These are phyloP conservation scores for Brachypodium distachyon DNA, from an alignment of 202 grass and related monocot genomes.

Conservation along the genomic window DNA sequence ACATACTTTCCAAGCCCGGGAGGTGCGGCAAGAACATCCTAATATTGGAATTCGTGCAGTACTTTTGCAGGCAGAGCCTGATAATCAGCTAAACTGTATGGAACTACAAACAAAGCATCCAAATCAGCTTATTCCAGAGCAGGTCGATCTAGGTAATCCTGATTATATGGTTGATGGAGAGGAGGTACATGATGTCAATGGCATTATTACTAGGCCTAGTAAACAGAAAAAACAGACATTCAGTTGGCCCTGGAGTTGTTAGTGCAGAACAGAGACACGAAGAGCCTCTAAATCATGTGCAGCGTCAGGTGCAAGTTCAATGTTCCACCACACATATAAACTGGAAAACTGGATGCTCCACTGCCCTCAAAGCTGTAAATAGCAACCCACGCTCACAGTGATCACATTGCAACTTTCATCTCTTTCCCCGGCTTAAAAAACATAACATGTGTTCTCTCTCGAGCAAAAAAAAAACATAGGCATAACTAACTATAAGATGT, in stretches of 20 bases:
- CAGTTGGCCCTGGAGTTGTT: neutral
- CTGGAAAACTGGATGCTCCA: neutral
- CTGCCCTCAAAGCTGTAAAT: slow-evolving; percentile 13
- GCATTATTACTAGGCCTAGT: neutral
- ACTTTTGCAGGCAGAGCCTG: neutral
- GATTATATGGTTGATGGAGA: neutral
- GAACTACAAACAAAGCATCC: neutral
- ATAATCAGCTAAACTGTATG: slow-evolving; percentile 8
- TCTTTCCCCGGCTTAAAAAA: too few species aligned
- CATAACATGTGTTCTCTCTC: too few species aligned
- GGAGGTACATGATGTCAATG: neutral
- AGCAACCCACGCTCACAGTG: too few species aligned
- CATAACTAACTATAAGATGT: too few species aligned
- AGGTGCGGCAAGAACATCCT: neutral
- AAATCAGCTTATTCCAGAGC: neutral
- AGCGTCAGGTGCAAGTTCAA: slow-evolving; percentile 11
- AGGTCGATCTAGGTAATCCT: neutral
- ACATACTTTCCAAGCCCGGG: too few species aligned
- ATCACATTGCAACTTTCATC: too few species aligned
- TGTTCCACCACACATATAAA: neutral
- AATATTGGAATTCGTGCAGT: too few species aligned
- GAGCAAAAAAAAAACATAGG: too few species aligned
- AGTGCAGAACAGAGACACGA: slow-evolving; percentile 1
- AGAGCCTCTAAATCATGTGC: slow-evolving; percentile 6
- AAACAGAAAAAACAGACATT: neutral